phyloP scores from a whole-genome alignment of 305 asterid genomes.

The Rubia tinctorum region DNA sequence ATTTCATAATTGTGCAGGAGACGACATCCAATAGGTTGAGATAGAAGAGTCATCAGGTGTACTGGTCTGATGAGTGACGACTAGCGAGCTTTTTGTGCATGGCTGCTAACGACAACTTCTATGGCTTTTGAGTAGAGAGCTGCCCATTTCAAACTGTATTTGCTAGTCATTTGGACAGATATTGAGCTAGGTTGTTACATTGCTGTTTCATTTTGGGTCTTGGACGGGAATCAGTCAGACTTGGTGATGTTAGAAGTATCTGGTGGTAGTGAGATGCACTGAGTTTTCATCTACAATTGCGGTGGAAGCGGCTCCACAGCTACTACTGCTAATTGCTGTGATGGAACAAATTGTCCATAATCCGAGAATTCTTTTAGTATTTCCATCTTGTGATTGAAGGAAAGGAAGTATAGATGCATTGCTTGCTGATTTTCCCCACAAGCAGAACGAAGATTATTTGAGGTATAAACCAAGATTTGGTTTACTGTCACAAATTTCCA shows the following conservation, averaged over 20 bases:
- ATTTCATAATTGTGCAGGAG: conserved; percentile 45
- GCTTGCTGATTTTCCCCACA: too few species aligned
- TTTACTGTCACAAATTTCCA: too few species aligned
- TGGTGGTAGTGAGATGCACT: conserved; percentile 5
- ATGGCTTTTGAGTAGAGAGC: conserved; percentile 26
- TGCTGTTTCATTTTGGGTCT: conserved; percentile 21
- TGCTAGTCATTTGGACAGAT: conserved; percentile 20
- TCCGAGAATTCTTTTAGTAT: background rate
- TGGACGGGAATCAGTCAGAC: conserved; percentile 12
- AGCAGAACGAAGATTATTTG: too few species aligned
- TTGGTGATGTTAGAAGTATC: conserved; percentile 13
- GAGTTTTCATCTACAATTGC: background rate
- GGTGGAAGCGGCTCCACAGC: conserved; percentile 1
- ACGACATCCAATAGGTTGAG: conserved; percentile 56
- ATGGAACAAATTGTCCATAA: background rate
- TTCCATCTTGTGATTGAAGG: background rate
- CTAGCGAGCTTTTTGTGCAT: conserved; percentile 31
- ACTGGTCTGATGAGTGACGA: conserved; percentile 20
- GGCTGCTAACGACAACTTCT: conserved; percentile 22
- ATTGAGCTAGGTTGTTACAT: conserved; percentile 15
- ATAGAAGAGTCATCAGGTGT: conserved; percentile 20
- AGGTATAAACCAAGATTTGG: too few species aligned
- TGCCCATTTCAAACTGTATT: conserved; percentile 16
- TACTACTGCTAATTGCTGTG: background rate
- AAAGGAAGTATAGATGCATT: background rate